Conservation (phyloP, 1,284 basidiomycete genomes). For the Inonotus obliquus region DNA sequence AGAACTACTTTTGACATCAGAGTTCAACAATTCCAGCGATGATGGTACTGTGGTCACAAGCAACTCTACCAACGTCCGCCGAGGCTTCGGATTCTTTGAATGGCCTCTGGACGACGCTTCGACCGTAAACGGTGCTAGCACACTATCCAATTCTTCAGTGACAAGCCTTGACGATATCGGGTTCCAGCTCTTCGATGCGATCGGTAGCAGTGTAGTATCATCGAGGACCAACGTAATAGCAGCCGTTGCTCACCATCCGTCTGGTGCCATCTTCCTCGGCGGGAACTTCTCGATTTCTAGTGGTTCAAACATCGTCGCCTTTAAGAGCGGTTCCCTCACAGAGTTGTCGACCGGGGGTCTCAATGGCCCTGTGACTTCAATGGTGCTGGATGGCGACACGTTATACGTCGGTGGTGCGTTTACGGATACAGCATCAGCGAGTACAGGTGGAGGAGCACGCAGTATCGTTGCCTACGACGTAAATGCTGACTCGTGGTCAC, state of each 20-base stretch:
- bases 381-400: conserved; percentile 53
- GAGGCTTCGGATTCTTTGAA: conserved; percentile 74
- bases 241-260: conserved; percentile 60
- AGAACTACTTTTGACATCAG: conserved; percentile 67
- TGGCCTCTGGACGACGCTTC: conserved; percentile 54
- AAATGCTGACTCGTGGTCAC: conserved; percentile 58
- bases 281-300: conserved; percentile 70
- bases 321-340: conserved; percentile 54
- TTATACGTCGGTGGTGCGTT: conserved; percentile 88
- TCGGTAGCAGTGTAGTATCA: conserved; percentile 41
- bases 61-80: conserved; percentile 31
- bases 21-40: conserved; percentile 35
- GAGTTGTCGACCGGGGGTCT: conserved; percentile 60
- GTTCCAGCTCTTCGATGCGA: conserved; percentile 49
- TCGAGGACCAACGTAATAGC: conserved; percentile 40
- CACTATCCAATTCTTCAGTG: conserved; percentile 66
- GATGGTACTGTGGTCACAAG: conserved; percentile 29
- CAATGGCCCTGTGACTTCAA: conserved; percentile 70
- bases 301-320: conserved; percentile 70
- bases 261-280: conserved; percentile 67
- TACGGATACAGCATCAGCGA: conserved; percentile 55
- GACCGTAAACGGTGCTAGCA: conserved; percentile 49
- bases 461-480: conserved; percentile 80
- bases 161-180: conserved; percentile 66
- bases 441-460: conserved; percentile 49